Percentiles rank a stretch among this genome's conserved stretches.
Conservation (phyloP, 139 green algal genomes). For the Closterium sp. region DNA sequence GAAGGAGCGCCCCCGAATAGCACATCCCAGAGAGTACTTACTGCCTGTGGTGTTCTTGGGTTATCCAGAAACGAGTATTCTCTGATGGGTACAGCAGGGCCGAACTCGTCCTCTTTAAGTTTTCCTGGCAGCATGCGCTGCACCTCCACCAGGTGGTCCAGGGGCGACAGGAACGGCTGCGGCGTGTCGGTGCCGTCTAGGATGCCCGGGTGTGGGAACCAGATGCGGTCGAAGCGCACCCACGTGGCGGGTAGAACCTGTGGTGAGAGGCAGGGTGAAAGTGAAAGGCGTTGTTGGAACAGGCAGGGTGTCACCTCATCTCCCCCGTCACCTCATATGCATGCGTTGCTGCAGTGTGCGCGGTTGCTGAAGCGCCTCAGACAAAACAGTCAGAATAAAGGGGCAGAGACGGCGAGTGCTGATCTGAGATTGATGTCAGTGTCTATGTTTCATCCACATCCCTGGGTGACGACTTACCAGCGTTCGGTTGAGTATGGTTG, state of each 20-base stretch:
- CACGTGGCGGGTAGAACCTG: constrained; percentile 66
- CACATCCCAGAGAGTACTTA: constrained; percentile 19
- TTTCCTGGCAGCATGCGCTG: constrained; percentile 21
- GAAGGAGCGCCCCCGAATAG: no score
- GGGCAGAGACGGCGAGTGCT: constrained; percentile 26
- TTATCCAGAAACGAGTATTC: constrained; percentile 80
- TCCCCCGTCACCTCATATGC: no score
- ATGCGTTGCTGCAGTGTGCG: neutral
- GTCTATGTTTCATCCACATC: no score
- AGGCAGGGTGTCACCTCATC: no score
- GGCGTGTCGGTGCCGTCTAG: constrained; percentile 76
- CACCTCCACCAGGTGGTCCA: constrained; percentile 85
- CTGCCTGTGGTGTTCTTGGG: constrained; percentile 39
- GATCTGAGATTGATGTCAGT: neutral
- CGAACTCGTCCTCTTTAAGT: constrained; percentile 16
- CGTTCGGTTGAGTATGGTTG: no score
- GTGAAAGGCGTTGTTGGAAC: neutral
- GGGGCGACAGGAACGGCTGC: constrained; percentile 79
- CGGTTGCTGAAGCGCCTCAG: neutral
- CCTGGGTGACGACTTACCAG: no score
- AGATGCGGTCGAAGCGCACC: constrained; percentile 84
- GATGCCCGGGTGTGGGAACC: constrained; percentile 78
- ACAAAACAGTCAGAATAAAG: constrained; percentile 21
- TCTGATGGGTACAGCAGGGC: constrained; percentile 48
- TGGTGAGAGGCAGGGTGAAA: neutral